phyloP scores from a whole-genome alignment of 148 eudicot genomes.

The Silene uniflora region DNA sequence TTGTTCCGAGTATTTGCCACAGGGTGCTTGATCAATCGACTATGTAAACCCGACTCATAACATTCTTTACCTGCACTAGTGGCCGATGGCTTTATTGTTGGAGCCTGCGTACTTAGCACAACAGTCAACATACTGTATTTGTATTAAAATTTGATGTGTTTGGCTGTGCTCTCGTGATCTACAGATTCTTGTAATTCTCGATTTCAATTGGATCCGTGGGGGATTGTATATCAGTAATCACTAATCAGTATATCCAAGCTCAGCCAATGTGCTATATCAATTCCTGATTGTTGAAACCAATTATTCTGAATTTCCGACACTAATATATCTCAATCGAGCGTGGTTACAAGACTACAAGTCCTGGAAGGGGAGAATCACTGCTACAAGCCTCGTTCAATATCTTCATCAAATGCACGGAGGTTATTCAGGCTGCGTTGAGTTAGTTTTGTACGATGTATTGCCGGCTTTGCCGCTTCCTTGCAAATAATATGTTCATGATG shows the following conservation, averaged over 20 bases:
- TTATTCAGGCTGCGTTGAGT: background rate
- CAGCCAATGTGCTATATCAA: constrained; percentile 78
- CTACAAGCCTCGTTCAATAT: background rate
- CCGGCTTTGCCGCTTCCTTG: background rate
- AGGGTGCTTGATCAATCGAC: too few species aligned
- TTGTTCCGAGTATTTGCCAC: too few species aligned
- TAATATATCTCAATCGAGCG: background rate
- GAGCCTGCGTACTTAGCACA: background rate
- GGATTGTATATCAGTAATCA: constrained; percentile 31
- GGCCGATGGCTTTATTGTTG: background rate
- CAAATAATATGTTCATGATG: background rate
- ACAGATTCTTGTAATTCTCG: constrained; percentile 83
- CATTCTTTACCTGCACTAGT: background rate
- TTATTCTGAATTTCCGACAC: background rate
- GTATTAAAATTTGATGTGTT: background rate
- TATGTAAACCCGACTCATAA: too few species aligned
- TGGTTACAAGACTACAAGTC: background rate
- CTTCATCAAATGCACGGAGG: background rate
- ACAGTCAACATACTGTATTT: background rate
- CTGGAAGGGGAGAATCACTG: background rate
- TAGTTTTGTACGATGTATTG: background rate
- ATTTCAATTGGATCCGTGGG: constrained; percentile 42
- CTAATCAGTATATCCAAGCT: constrained; percentile 31
- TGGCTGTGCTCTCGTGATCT: background rate
- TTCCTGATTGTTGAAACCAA: constrained; percentile 27